These are phyloP conservation scores for Phytophthora podocarpi DNA, from an alignment of 352 stramenopile species.

Conservation along the genomic window DNA sequence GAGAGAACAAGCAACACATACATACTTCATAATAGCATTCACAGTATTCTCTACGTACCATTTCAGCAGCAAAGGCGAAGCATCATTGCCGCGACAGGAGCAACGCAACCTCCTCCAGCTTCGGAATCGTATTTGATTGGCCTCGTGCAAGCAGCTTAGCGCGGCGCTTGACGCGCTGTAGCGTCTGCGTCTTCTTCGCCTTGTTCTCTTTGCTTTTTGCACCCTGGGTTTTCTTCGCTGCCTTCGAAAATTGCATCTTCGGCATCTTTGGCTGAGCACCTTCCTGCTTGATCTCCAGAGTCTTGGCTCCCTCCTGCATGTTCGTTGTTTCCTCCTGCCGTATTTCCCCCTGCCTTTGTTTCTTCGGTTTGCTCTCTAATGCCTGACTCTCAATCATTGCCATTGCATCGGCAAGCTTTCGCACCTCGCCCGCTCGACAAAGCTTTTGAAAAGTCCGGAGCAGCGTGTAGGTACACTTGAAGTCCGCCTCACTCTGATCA, in stretches of 20 bases:
- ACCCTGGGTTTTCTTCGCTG: neutral
- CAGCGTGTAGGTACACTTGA: neutral
- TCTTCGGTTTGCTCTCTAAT: neutral
- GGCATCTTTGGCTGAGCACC: neutral
- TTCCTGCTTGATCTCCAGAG: no score
- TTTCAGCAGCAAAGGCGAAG: neutral
- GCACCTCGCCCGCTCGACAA: conserved; percentile 1
- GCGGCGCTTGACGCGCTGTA: neutral
- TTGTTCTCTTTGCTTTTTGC: neutral
- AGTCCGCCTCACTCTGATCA: neutral
- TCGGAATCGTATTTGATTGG: neutral
- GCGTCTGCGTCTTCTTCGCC: neutral
- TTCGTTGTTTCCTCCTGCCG: no score
- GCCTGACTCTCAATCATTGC: conserved; percentile 1
- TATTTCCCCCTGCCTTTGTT: neutral
- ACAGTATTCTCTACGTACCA: no score
- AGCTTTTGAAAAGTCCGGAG: neutral
- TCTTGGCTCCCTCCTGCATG: no score
- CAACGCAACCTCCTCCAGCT: neutral
- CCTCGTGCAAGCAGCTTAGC: neutral
- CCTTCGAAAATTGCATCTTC: neutral
- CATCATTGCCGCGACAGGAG: neutral
- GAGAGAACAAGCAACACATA: neutral
- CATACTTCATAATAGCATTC: no score
- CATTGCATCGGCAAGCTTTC: conserved; percentile 5